Evolutionary conservation across 441 rosid species (phyloP).

Genomic region (Metrosideros polymorpha): DNA sequence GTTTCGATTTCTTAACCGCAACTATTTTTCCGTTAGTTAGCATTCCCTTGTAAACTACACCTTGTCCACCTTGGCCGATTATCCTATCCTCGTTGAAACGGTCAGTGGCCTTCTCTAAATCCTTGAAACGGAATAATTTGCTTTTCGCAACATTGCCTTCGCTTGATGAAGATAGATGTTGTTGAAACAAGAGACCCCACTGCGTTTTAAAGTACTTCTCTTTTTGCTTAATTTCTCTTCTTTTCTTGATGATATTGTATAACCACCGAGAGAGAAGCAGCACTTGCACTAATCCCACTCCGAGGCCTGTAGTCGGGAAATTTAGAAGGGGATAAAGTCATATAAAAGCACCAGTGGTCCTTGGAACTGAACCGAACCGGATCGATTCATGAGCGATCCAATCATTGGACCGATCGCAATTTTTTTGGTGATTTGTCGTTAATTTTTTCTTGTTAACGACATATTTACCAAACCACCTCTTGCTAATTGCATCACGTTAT

Average conservation of each 20-base stretch:
- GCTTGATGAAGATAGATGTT: neutral
- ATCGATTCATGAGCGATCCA: too few species aligned
- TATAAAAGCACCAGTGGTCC: too few species aligned
- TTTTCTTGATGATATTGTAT: neutral
- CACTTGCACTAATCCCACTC: too few species aligned
- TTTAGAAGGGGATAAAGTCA: too few species aligned
- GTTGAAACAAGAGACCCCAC: neutral
- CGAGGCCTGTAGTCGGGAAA: too few species aligned
- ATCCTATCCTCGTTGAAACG: neutral
- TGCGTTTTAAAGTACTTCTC: neutral
- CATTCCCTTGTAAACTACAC: neutral
- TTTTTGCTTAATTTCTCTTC: neutral
- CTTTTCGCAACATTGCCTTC: neutral
- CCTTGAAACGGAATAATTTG: neutral
- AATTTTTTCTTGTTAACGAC: too few species aligned
- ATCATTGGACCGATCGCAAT: too few species aligned
- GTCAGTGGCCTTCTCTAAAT: neutral
- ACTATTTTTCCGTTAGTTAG: neutral
- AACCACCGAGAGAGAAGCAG: too few species aligned
- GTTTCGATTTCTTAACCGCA: neutral
- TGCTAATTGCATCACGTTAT: too few species aligned
- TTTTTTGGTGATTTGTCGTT: too few species aligned
- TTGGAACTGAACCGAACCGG: too few species aligned
- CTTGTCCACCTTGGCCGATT: neutral
- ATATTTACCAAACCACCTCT: too few species aligned